A percentile compares a stretch with the other conserved stretches of the same genome.
phyloP scores from a whole-genome alignment of 805 yeast species.

The Candida sonorensis region DNA sequence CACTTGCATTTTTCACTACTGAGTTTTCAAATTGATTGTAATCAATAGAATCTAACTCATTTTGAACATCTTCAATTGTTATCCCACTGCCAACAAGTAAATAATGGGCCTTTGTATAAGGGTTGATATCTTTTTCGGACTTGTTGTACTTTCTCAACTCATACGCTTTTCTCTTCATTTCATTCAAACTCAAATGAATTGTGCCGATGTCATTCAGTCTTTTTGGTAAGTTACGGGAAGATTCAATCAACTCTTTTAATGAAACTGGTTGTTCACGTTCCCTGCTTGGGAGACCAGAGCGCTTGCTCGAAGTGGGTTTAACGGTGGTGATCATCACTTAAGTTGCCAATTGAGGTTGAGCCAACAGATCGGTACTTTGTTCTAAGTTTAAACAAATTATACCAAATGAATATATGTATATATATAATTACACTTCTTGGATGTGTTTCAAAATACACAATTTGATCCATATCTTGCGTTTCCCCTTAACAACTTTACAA shows the following conservation, averaged over 20 bases:
- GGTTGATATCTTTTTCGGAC: constrained; percentile 30
- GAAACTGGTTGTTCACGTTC: constrained; percentile 11
- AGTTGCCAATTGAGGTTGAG: too few species aligned
- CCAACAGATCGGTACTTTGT: too few species aligned
- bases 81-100: constrained; percentile 85
- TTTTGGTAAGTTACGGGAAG: constrained; percentile 69
- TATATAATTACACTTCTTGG: too few species aligned
- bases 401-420: too few species aligned
- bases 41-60: constrained; percentile 41
- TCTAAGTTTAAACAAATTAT: too few species aligned
- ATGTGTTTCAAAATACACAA: too few species aligned
- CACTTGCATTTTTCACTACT: constrained; percentile 1
- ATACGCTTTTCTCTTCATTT: constrained; percentile 63
- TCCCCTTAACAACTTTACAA: too few species aligned
- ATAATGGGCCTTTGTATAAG: constrained; percentile 74
- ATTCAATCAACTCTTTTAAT: constrained; percentile 71
- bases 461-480: too few species aligned
- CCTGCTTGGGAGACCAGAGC: too few species aligned
- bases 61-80: constrained; percentile 75
- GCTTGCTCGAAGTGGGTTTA: neutral
- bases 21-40: constrained; percentile 13
- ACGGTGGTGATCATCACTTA: neutral
- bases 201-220: constrained; percentile 65
- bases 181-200: constrained; percentile 72
- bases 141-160: constrained; percentile 41